Base-by-base conservation (phyloP, 306 rosid species). In the Biancaea sappan region DNA sequence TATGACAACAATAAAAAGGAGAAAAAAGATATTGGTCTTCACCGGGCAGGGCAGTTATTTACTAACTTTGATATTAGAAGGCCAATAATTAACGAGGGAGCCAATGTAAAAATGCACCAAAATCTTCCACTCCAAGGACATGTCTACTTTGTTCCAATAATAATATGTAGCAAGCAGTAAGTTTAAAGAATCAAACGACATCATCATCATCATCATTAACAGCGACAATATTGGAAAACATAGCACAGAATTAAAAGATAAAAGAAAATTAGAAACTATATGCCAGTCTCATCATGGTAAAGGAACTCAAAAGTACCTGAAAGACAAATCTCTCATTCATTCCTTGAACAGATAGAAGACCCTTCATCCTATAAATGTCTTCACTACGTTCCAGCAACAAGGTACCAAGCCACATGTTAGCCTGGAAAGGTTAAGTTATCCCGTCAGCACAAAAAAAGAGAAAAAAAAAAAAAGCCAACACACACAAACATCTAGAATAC, bases 251-350 rank as follows among this genome's bases (percentile, higher is more conserved):
- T 8, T 47, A 44, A 1, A 31, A 28, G 22, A 0, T 63, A 21
- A 24, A 50, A 46, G 72, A 8, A 64, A 56, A 28, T 74, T 32
- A 54, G 63, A 53, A 43, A 68, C 18, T 37, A 24, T 3, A 54
- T 34, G 7, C 16, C 37, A 50, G 38, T 50, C 43, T 18, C 25
- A 3, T 66, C 40, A 43, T 44, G 22, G 13, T 1, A 67, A 47
- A 21, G 53, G 73, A 71, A 18, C 28, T 11, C 19, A 69, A 62
- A 62, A 77, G 80, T 75, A 87, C 99, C 97, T 94, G 99, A 82
- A 94, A 94, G 79, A 94, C 99, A 48, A 94, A 92, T 90, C 99
- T 86, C 79, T 92, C 99, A 3, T 94, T 35, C 99, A 92, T 94
- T 57, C 97, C 97, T 76, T 90, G 81, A 37, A 94, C 93, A 34